phyloP scores from a whole-genome alignment of 352 stramenopile genomes.

The Plasmopara viticola region DNA sequence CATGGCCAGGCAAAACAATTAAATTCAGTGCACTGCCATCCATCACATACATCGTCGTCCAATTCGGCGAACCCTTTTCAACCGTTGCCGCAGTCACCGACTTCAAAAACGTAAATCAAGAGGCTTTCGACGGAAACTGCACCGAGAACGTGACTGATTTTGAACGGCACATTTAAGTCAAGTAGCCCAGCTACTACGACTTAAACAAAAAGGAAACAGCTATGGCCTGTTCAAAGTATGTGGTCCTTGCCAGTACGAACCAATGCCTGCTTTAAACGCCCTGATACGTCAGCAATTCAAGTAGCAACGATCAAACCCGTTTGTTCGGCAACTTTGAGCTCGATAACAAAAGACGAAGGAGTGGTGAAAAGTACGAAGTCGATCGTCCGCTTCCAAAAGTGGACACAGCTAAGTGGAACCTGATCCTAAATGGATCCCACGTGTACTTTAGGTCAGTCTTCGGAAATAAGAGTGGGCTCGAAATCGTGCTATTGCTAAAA shows the following conservation, averaged over 20 bases:
- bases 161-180: conserved; percentile 57
- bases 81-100: conserved; percentile 44
- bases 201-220: conserved; percentile 37
- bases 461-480: no score
- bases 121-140: conserved; percentile 36
- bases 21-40: conserved; percentile 1
- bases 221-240: conserved; percentile 54
- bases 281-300: conserved; percentile 34
- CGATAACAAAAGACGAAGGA: conserved; percentile 21
- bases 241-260: conserved; percentile 38
- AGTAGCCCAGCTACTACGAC: conserved; percentile 27
- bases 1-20: no score
- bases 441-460: no score
- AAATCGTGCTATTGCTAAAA: no score
- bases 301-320: background rate
- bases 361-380: conserved; percentile 16
- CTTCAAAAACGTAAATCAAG: conserved; percentile 36
- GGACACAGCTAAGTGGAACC: conserved; percentile 42
- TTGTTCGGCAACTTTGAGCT: conserved; percentile 29
- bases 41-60: conserved; percentile 33
- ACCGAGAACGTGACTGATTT: conserved; percentile 27
- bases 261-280: conserved; percentile 33
- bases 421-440: conserved; percentile 44
- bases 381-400: conserved; percentile 29
- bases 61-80: conserved; percentile 30